phyloP scores from a whole-genome alignment of 176 grass and related monocot species.

The Triticum monococcum region DNA sequence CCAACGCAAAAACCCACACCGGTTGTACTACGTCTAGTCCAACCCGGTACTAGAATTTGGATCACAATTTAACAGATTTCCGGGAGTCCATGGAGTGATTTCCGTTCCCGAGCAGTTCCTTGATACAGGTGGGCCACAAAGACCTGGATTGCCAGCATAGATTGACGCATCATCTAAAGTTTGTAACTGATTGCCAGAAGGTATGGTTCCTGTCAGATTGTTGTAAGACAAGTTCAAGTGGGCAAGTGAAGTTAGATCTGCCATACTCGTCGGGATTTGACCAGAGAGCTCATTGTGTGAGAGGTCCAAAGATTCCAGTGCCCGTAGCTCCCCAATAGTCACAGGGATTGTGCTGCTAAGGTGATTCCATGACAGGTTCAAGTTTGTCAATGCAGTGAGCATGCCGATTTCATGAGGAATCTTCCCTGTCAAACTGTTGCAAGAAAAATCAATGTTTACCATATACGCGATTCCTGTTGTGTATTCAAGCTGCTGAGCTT shows the following conservation, averaged over 20 bases:
- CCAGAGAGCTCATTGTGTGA: neutral
- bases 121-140: conserved; percentile 16
- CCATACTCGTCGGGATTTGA: neutral
- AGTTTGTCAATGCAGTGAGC: neutral
- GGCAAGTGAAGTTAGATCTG: neutral
- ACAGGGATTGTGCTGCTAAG: conserved; percentile 19
- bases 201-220: neutral
- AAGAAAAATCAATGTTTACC: neutral
- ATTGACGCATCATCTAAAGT: neutral
- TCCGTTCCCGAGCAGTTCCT: neutral
- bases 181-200: neutral
- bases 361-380: conserved; percentile 36
- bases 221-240: neutral
- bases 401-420: conserved; percentile 6
- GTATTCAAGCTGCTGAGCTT: no score
- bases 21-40: no score
- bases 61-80: no score
- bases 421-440: neutral
- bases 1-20: no score
- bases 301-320: neutral
- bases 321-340: neutral
- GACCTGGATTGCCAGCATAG: conserved; percentile 1
- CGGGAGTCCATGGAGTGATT: neutral
- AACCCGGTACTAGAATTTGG: no score
- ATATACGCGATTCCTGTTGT: no score